Conservation (phyloP, 2,329 filamentous ascomycete species). For the Botrytis squamosa region DNA sequence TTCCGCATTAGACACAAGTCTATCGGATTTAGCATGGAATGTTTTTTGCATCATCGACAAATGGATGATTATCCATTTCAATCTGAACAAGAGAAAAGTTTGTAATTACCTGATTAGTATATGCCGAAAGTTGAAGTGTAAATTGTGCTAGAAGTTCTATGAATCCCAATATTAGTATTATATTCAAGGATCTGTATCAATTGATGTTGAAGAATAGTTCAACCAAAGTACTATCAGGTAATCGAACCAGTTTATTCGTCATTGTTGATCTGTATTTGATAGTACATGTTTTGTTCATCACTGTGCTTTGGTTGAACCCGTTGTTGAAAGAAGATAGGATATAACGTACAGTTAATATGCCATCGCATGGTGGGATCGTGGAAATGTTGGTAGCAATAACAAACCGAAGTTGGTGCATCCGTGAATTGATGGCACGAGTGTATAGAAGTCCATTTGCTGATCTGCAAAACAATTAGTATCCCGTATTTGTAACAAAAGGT, state of each 20-base stretch:
- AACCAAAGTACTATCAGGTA: slow-evolving; percentile 36
- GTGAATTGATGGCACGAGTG: too few species aligned
- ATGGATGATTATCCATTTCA: slow-evolving; percentile 5
- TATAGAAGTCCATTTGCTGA: neutral
- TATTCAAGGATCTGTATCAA: neutral
- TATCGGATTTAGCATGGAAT: slow-evolving; percentile 78
- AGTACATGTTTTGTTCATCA: slow-evolving; percentile 47
- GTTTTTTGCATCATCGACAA: slow-evolving; percentile 61
- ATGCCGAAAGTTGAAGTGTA: neutral
- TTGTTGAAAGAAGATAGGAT: neutral
- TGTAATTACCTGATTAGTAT: slow-evolving; percentile 15
- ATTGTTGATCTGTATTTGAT: slow-evolving; percentile 46
- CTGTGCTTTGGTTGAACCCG: slow-evolving; percentile 30
- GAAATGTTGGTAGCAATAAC: neutral
- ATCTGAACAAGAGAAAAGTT: neutral
- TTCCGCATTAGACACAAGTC: slow-evolving; percentile 56
- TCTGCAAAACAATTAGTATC: slow-evolving; percentile 28
- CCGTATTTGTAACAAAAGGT: neutral
- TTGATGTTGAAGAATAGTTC: slow-evolving; percentile 14
- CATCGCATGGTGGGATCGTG: neutral
- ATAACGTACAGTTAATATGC: slow-evolving; percentile 33
- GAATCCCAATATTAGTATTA: slow-evolving; percentile 6
- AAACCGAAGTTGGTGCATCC: neutral
- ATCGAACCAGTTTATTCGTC: slow-evolving; percentile 42
- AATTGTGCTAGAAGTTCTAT: slow-evolving; percentile 13